Evolutionary conservation across 345 rosid species (phyloP), one percentile per base, ranked within the genome.

Genomic region (Dipteronia sinensis): DNA sequence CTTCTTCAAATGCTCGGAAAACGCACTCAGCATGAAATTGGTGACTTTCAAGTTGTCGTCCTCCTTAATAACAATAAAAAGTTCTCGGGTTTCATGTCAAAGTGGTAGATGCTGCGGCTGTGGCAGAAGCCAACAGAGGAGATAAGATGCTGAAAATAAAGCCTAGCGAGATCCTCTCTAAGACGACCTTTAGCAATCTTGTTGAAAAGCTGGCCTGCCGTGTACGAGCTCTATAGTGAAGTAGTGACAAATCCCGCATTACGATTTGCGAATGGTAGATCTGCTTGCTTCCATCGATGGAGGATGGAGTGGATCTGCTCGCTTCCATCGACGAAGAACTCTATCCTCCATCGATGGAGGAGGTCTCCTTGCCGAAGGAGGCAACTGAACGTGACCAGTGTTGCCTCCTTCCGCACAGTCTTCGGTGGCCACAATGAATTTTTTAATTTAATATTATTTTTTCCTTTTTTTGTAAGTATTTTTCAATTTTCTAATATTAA

Each of bases 81-180:
- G 72, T 95, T 95, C 76, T 95, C 97, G 5, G 97, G 98, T 82
- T 95, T 93, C 74, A 93, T 71, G 61, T 95, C 98, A 0, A 96
- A 89, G 84, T 92, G 98, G 70, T 92, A 95, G 47, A 93, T 98
- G 7, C 98, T 94, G 0, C 97, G 91, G 76, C 98, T 93, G 44
- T 95, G 98, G 20, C 98, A 95, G 79, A 95, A 93, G 85, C 93
- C 98, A 16, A 95, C 71, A 25, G 97, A 95, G 0, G 97, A 93
- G 55, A 95, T 87, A 75, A 95, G 47, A 58, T 95, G 98, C 67
- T 90, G 95, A 82, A 95, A 95, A 46, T 93, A 95, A 10, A 89
- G 83, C 9, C 97, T 88, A 0, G 98, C 97, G 1, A 80, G 73
- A 56, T 95, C 98, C 75, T 95, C 99, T 20, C 88, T 80, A 29